Conservation (phyloP, 75 land plant species). For the Cunninghamia lanceolata region DNA sequence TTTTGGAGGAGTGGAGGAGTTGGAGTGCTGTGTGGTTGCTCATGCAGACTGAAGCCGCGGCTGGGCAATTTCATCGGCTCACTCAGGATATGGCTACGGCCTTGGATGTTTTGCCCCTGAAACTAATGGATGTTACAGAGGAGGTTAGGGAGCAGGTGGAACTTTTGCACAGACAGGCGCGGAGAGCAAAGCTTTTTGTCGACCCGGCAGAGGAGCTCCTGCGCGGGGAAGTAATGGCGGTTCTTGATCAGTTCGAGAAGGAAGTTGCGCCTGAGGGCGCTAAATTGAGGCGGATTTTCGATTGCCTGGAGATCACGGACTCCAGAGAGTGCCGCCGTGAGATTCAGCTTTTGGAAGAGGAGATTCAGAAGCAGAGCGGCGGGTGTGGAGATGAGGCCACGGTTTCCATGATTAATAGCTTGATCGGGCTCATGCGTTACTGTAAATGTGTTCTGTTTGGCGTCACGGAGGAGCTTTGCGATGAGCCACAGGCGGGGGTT, state of each 20-base stretch:
- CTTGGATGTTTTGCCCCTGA: slow-evolving; percentile 53
- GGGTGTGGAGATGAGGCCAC: slow-evolving; percentile 33
- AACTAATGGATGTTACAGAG: slow-evolving; percentile 36
- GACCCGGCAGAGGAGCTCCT: slow-evolving; percentile 43
- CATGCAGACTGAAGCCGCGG: slow-evolving; percentile 25
- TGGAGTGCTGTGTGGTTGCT: slow-evolving; percentile 49
- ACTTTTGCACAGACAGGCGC: slow-evolving; percentile 56
- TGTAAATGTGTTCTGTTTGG: slow-evolving; percentile 13
- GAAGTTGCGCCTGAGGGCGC: slow-evolving; percentile 23
- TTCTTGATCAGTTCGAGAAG: slow-evolving; percentile 27
- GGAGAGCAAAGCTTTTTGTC: slow-evolving; percentile 27
- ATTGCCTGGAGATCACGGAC: slow-evolving; percentile 28
- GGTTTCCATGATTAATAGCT: slow-evolving; percentile 44
- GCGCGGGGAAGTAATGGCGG: slow-evolving; percentile 32
- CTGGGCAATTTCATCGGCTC: slow-evolving; percentile 44
- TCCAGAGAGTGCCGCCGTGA: slow-evolving; percentile 44
- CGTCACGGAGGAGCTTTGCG: neutral
- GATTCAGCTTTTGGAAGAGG: slow-evolving; percentile 44
- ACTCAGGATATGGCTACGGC: slow-evolving; percentile 45
- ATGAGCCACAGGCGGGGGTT: neutral
- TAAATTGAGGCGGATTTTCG: slow-evolving; percentile 26
- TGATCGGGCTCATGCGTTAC: slow-evolving; percentile 34
- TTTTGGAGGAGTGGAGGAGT: slow-evolving; percentile 32
- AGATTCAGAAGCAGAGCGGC: slow-evolving; percentile 35
- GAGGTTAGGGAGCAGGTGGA: slow-evolving; percentile 74